A percentile compares a stretch with the other conserved stretches of the same genome.
phyloP scores from a whole-genome alignment of 768 basidiomycete species.

The Tephrocybe sp. region DNA sequence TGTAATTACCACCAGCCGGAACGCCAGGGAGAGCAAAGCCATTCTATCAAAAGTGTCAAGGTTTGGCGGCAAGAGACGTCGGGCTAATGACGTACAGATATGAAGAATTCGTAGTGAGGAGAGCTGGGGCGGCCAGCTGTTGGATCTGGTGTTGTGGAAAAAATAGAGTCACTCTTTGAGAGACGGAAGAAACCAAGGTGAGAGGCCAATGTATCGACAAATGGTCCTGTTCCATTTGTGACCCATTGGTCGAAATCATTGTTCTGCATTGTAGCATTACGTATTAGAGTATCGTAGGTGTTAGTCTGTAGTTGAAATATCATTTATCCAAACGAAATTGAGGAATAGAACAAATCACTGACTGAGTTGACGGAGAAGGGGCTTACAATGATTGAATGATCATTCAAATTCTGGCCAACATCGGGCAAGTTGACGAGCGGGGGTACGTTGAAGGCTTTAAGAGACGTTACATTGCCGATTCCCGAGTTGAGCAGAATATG shows the following conservation, averaged over 20 bases:
- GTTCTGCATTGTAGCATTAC: slow-evolving; percentile 5
- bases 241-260: slow-evolving; percentile 15
- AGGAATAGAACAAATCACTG: background rate
- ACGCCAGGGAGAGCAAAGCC: slow-evolving; percentile 21
- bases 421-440: too few species aligned
- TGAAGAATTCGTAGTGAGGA: slow-evolving; percentile 24
- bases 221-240: slow-evolving; percentile 16
- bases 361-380: slow-evolving; percentile 5
- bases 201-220: slow-evolving; percentile 16
- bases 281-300: too few species aligned
- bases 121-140: slow-evolving; percentile 23
- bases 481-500: too few species aligned
- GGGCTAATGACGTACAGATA: slow-evolving; percentile 15
- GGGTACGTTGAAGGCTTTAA: too few species aligned
- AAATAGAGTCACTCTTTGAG: slow-evolving; percentile 16
- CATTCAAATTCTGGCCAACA: too few species aligned
- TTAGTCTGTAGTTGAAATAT: slow-evolving; percentile 7
- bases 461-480: too few species aligned
- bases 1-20: slow-evolving; percentile 14
- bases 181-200: slow-evolving; percentile 24
- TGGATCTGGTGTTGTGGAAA: too few species aligned
- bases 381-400: slow-evolving; percentile 15
- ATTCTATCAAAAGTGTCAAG: too few species aligned
- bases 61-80: too few species aligned
- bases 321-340: background rate